Evolutionary conservation across 1,284 basidiomycete genomes (phyloP), one percentile per base, ranked within the genome.

Genomic region (Xerocomus nothofagi): DNA sequence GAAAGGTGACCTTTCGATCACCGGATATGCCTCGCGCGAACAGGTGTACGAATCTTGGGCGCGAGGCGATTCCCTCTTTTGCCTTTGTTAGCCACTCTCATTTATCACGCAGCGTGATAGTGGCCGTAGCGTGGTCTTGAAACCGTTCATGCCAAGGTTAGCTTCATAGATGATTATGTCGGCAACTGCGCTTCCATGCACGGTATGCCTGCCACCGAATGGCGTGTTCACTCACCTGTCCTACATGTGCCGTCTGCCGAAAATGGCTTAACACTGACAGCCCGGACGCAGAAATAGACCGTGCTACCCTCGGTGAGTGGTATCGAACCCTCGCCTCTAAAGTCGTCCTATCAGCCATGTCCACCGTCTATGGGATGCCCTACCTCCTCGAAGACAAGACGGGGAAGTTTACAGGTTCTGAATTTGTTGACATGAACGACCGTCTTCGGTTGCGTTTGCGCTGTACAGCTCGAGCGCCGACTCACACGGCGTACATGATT

Each of bases 381-480:
- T 79, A 70, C 62, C 76, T 85, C 59, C 78, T 86, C 53, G 81
- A 84, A 60, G 84, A 86, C 69, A 77, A 71, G 50, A 77, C 75
- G 7, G 82, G 81, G 8, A 66, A 62, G 34, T 64, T 82, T 40
- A 68, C 70, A 9, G 78, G 75, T 32, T 77, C 80, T 5, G 77
- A 81, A 27, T 86, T 81, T 60, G 60, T 75, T 44, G 84, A 87
- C 65, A 71, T 84, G 57, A 72, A 86, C 63, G 80, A 80, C 44
- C 80, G 84, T 29, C 73, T 84, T 61, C 71, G 70, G 34, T 69
- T 84, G 54, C 64, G 62, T 47, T 67, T 82, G 49, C 73, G 75
- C 32, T 73, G 77, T 51, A 79, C 76, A n/a, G 69, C 72, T 0
- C 65, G 66, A 49, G 72, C 73, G 46, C 24, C 65, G 4, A 65